Base-by-base conservation (phyloP, 306 rosid genomes). In the Corylus americana region DNA sequence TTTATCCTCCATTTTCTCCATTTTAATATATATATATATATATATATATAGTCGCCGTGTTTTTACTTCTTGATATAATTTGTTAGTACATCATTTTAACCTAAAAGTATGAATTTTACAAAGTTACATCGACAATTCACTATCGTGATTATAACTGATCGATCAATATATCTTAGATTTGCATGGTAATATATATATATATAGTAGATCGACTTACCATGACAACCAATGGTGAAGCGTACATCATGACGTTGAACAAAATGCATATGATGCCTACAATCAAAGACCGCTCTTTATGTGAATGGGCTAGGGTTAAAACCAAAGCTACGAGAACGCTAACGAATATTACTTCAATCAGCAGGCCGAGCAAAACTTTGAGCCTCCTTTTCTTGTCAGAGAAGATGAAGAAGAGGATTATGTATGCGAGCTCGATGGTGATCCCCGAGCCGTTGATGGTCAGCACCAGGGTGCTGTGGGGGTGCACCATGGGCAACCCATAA, bases 191-290 rank as follows among this genome's bases (percentile, higher is more conserved):
- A 42, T 5, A 42, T 11, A 42, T 11, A 59, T 42, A 42, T 0
- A 42, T 11, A 25, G 66, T 25, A 8, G 47, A 42, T 6, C 45
- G 45, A 84, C 77, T 59, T 0, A 94, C 98, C 91, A 96, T 96
- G 80, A 96, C 71, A 1, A 93, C 42, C 62, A 96, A 79, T 2
- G 99, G 98, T 0, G 99, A 72, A 72, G 97, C 99, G 55, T 90
- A 96, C 98, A 96, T 96, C 96, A 91, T 87, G 73, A 93, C 83
- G 89, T 90, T 96, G 83, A 86, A 90, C 57, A 89, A 44, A 18
- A 90, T 86, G 82, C 91, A 83, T 1, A 85, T 61, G 58, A 87
- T 74, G 71, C 99, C 99, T 11, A 91, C 98, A 58, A 96, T 20
- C 3, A 80, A 27, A 29, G 94, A 86, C 50, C 98, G 87, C 70